Base-by-base conservation (phyloP, 140 eudicot genomes). In the Stevia rebaudiana region DNA sequence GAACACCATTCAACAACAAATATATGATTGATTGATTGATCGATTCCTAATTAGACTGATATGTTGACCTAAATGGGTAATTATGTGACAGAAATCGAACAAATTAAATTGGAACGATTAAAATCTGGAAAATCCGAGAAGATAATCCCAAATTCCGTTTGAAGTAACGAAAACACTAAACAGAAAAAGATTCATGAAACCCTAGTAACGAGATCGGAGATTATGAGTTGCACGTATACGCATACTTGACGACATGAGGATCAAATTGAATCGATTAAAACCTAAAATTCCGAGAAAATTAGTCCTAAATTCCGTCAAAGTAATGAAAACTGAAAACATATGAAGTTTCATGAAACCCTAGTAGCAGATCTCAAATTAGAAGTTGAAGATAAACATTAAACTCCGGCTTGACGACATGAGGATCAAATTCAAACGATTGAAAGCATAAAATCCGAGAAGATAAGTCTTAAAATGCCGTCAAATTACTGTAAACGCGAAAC, bases 211-310 rank as follows among this genome's bases (percentile, higher is more conserved):
- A 28, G 4, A 13, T 68, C 12, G 41, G 19, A 16, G 18, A 67
- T 44, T 15, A 25, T 35, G 13, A 19, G 49, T 30, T 36, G 33
- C 30, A 46, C 11, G 16, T 23, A 31, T 18, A 33, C 3, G 24
- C 33, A 10, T 71, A 84, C 97, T 76, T 81, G 70, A 90, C 97
- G 22, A 90, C 53, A 41, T 90, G 94, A 56, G 95, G 97, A 63
- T 86, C 23, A 16, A 18, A 17, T 1, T 4, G 24, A 13, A 43
- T 12, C 42, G 8, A 21, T 31, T 33, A 13, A 16, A 48, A 31
- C 31, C 22, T 6, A n/a, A 31, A 3, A n/a, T 2, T 25, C 11
- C 22, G 1, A 47, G 18, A 35, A 30, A 18, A 63, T 42, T 15
- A 46, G 30, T 57, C 46, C 46, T 17, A 46, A 64, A 19, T 10